Conservation (phyloP, 1,284 basidiomycete species). For the Marasmius oreades region DNA sequence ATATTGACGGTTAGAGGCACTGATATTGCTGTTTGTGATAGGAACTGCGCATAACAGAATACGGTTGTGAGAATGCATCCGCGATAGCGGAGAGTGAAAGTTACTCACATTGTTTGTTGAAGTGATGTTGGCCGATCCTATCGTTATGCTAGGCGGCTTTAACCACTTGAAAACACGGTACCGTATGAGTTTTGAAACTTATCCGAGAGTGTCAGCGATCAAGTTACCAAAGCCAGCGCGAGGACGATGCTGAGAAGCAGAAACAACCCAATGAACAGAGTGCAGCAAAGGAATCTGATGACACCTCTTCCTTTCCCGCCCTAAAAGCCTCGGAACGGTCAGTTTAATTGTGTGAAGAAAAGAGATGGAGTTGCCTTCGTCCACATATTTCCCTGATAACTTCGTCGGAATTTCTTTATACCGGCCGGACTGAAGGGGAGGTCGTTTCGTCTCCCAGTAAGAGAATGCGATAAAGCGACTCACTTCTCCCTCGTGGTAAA, state of each 20-base stretch:
- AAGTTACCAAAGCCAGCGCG: constrained; percentile 66
- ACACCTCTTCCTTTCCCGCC: constrained; percentile 54
- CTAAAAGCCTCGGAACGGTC: constrained; percentile 26
- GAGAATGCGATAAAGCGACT: constrained; percentile 7
- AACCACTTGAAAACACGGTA: constrained; percentile 55
- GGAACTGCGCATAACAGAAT: not conserved
- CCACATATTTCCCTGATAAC: constrained; percentile 61
- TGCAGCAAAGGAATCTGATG: constrained; percentile 69
- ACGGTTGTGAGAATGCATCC: not conserved
- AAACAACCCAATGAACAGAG: constrained; percentile 59
- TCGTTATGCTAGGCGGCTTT: constrained; percentile 69
- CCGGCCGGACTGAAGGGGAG: constrained; percentile 29
- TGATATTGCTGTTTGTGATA: constrained; percentile 40
- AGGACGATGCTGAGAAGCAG: constrained; percentile 69
- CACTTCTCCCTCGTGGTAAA: constrained; percentile 32
- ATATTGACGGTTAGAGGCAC: constrained; percentile 70
- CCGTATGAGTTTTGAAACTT: not conserved
- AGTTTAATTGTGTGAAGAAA: not conserved
- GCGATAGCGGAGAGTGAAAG: no score
- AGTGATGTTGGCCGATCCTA: constrained; percentile 51
- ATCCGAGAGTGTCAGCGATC: not conserved
- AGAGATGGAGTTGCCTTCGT: constrained; percentile 40
- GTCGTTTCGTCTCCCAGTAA: not conserved
- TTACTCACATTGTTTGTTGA: constrained; percentile 37
- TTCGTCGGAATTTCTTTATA: constrained; percentile 51